Evolutionary conservation across 441 rosid species (phyloP).

Genomic region (Populus hybrid): DNA sequence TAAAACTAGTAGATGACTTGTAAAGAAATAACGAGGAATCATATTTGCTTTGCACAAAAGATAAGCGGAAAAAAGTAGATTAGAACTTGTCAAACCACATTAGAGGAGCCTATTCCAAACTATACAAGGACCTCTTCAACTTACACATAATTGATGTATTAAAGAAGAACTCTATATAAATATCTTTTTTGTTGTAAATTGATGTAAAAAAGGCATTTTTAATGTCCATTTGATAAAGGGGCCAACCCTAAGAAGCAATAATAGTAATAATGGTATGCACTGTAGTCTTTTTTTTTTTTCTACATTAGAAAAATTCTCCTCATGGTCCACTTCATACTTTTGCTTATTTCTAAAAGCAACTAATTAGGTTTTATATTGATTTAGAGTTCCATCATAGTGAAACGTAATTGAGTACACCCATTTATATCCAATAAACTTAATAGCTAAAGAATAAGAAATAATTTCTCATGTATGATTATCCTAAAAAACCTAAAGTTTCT

Average conservation of each 20-base stretch:
- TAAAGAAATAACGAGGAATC: neutral
- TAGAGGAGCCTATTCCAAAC: neutral
- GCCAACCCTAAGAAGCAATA: neutral
- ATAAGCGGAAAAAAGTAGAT: neutral
- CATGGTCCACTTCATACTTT: neutral
- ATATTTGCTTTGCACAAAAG: neutral
- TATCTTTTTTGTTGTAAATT: neutral
- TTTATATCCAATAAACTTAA: neutral
- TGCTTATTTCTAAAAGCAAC: no score
- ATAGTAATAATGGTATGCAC: no score
- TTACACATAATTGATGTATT: neutral
- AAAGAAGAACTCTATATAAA: neutral
- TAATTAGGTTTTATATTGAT: neutral
- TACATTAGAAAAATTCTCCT: neutral
- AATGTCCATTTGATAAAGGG: no score
- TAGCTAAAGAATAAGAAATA: neutral
- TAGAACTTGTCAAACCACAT: neutral
- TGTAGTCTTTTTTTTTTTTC: neutral
- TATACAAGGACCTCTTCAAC: neutral
- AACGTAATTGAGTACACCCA: neutral
- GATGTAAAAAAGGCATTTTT: no score
- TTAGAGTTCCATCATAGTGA: neutral
- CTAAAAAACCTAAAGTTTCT: neutral
- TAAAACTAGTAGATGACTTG: neutral
- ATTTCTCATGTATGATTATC: neutral